Base-by-base conservation (phyloP, 306 rosid genomes). In the Citrullus colocynthis region DNA sequence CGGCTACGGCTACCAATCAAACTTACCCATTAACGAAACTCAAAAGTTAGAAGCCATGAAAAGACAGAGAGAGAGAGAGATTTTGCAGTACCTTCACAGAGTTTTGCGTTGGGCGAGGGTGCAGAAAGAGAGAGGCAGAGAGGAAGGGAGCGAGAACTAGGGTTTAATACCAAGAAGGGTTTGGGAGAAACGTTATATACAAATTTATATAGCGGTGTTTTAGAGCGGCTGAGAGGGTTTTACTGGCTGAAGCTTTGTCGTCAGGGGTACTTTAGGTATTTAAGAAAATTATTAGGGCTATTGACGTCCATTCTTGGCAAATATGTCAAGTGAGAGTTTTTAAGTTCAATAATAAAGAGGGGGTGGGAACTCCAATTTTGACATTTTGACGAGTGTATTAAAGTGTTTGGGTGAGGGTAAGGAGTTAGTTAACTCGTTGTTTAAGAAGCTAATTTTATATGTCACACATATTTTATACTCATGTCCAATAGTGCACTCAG, bases 171-270 rank as follows among this genome's bases (percentile, higher is more conserved):
- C 44, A 7, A 72, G 13, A 49, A 71, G 77, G 60, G 60, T 48
- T 72, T 71, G 76, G 76, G 14, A 48, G n/a, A 48, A 48, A 45
- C 58, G 58, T 45, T 37, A 17, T 11, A 18, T 18, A 61, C 55
- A 20, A 20, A 74, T 65, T 60, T 82, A 82, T 78, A 73, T 42
- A 42, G 82, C 52, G 61, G 18, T 54, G 74, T 37, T 55, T 16
- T 6, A 13, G 75, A 70, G 52, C 10, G 55, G 36, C 37, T 69
- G 34, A 44, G 6, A 69, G 52, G 54, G 56, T 70, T 72, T 75
- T 52, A 11, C 48, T 52, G 45, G 39, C 24, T 5, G 75, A 70
- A 24, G n/a, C 51, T n/a, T 24, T 55, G 78, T 74, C 78, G 64
- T 4, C 0, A 14, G 52, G 78, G 80, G 64, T 48, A 74, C 1